Evolutionary conservation across 352 stramenopile genomes (phyloP).

Genomic region (Globisporangium iwayamae): DNA sequence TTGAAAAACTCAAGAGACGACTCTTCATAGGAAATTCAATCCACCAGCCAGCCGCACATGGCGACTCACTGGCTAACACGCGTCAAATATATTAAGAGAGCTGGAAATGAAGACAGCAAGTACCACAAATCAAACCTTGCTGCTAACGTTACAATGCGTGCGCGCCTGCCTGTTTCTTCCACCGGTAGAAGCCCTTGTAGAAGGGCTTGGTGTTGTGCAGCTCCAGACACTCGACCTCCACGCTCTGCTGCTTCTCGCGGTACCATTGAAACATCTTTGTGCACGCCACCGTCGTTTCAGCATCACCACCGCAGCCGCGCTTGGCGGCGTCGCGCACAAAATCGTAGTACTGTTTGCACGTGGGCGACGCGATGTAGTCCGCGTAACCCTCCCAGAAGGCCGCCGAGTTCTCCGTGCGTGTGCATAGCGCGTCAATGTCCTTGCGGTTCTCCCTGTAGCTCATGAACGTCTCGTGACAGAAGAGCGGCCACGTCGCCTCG

Average conservation of each 20-base stretch:
- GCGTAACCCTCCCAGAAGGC: conserved; percentile 62
- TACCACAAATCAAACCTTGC: too few relatives aligned
- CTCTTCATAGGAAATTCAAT: background rate
- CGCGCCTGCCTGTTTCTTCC: conserved; percentile 8
- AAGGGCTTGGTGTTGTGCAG: conserved; percentile 23
- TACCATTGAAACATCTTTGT: conserved; percentile 58
- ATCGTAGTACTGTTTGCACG: conserved; percentile 62
- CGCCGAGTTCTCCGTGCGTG: conserved; percentile 35
- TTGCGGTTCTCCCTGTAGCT: conserved; percentile 43
- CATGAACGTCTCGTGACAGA: conserved; percentile 54
- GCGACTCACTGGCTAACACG: background rate
- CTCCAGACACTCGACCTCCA: conserved; percentile 56
- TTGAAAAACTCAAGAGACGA: background rate
- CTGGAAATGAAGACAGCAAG: background rate
- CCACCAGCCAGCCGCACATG: too few relatives aligned
- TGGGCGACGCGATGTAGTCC: conserved; percentile 45
- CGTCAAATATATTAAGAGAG: background rate
- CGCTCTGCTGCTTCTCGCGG: conserved; percentile 23
- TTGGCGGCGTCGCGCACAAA: conserved; percentile 33
- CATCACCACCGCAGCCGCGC: conserved; percentile 20
- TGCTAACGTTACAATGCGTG: background rate
- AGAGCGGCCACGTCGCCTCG: conserved; percentile 41
- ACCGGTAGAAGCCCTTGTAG: conserved; percentile 20
- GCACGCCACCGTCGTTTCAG: conserved; percentile 16
- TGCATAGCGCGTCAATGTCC: conserved; percentile 43